Evolutionary conservation across 2,329 filamentous ascomycete genomes (phyloP), one percentile per base, ranked within the genome.

Genomic region (Botrytis fragariae): DNA sequence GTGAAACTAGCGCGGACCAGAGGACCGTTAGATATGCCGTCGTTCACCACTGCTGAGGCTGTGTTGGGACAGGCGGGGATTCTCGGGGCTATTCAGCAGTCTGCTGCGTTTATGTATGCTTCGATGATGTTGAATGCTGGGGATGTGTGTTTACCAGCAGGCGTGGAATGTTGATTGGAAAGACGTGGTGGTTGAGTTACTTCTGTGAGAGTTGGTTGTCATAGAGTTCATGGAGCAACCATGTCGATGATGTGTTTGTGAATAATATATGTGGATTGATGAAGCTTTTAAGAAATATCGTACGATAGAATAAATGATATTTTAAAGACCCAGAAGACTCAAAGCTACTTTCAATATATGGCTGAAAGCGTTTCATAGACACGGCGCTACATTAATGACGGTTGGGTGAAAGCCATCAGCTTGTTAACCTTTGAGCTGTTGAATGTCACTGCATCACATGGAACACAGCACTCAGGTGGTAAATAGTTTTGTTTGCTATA

Each of bases 121-220:
- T 61, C 54, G 39, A 70, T 70, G 39, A 48, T 70, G 54, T 25
- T 70, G 29, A 70, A 70, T 70, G 68, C n/a, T 29, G 54, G 35
- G n/a, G 51, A 45, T 70, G 42, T 61, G 18, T 29, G 54, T 32
- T n/a, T 70, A n/a, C 42, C 57, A 8, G 12, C 22, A 14, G n/a
- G 37, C 8, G 48, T 59, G 51, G 12, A n/a, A 42, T 62, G 25
- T 42, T 29, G 37, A 62, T 42, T 42, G 25, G 3, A 29, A n/a
- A 2, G 14, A 29, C 8, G 14, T n/a, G 14, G 42, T 62, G 37
- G 14, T 62, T 42, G 60, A n/a, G 37, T 14, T n/a, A 8, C 14
- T 42, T 9, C 3, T 0, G 3, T 18, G 12, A 62, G 3, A 18
- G 10, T 42, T 62, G 14, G 22, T 7, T 18, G 32, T n/a, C 9